Evolutionary conservation across 306 rosid species (phyloP).

Genomic region (Betula pendula): DNA sequence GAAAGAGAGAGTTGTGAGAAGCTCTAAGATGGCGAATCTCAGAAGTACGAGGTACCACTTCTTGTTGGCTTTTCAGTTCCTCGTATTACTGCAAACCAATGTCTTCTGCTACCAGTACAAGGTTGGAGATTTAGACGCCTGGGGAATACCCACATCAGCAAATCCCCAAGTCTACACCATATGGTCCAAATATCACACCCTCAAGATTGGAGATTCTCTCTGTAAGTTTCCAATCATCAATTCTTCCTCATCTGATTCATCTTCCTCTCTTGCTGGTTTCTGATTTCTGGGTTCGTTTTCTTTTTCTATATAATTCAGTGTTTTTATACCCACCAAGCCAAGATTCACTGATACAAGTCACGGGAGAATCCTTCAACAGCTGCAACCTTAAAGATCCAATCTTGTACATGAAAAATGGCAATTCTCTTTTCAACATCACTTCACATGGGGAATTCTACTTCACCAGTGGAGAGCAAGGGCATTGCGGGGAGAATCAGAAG

Average conservation of each 20-base stretch:
- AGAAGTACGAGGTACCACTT: conserved; percentile 6
- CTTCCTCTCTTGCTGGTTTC: not conserved
- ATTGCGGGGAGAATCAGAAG: conserved; percentile 76
- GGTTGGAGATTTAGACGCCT: conserved; percentile 90
- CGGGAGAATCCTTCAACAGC: conserved; percentile 52
- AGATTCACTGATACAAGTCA: conserved; percentile 90
- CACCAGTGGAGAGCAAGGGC: conserved; percentile 70
- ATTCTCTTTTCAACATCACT: conserved; percentile 83
- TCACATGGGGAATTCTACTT: conserved; percentile 63
- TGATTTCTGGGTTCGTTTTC: not conserved
- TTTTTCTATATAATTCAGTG: conserved; percentile 40
- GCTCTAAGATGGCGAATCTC: conserved; percentile 39
- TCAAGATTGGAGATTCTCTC: conserved; percentile 82
- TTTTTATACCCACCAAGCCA: conserved; percentile 93
- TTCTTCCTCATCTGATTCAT: too few species aligned
- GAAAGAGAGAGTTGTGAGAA: not conserved
- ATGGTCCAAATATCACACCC: conserved; percentile 71
- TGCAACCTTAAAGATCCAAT: conserved; percentile 83
- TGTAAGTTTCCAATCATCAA: conserved; percentile 48
- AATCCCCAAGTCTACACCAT: conserved; percentile 62
- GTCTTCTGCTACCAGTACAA: conserved; percentile 62
- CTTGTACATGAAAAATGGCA: conserved; percentile 72
- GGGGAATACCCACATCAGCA: conserved; percentile 77
- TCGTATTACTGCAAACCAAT: conserved; percentile 41
- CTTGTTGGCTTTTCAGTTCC: conserved; percentile 36